phyloP scores from a whole-genome alignment of 2,329 filamentous ascomycete species.

The Penicillium glabrum region DNA sequence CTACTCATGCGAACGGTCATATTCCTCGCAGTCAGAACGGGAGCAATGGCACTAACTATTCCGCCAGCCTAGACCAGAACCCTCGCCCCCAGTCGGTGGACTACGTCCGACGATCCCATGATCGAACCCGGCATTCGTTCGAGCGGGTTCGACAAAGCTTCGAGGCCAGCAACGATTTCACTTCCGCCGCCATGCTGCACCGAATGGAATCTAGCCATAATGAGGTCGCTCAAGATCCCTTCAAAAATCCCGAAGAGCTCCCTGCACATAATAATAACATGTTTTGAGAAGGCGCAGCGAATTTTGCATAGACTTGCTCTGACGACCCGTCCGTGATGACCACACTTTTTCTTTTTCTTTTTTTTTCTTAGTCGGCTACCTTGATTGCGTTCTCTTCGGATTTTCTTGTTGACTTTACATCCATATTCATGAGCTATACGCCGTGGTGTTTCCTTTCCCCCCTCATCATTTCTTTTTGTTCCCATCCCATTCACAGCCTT shows the following conservation, averaged over 20 bases:
- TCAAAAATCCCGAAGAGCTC: conserved; percentile 34
- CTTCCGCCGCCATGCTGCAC: conserved; percentile 79
- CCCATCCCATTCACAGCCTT: conserved; percentile 21
- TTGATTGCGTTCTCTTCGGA: conserved; percentile 19
- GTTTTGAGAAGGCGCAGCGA: conserved; percentile 26
- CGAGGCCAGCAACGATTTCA: conserved; percentile 87
- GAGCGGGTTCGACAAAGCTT: conserved; percentile 81
- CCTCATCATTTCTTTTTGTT: conserved; percentile 29
- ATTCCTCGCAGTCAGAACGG: conserved; percentile 84
- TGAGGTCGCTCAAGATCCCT: conserved; percentile 30
- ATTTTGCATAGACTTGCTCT: conserved; percentile 28
- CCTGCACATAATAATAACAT: conserved; percentile 32
- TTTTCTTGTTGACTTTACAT: conserved; percentile 7
- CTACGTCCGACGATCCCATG: conserved; percentile 68
- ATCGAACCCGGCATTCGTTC: conserved; percentile 82
- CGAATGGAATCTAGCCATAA: conserved; percentile 71
- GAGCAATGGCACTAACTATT: conserved; percentile 92
- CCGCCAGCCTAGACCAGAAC: conserved; percentile 49
- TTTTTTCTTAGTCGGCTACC: conserved; percentile 29
- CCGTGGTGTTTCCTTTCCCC: conserved; percentile 22
- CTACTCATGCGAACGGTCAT: conserved; percentile 75
- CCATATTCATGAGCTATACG: conserved; percentile 25
- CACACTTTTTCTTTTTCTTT: conserved; percentile 4
- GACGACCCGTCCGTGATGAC: conserved; percentile 28
- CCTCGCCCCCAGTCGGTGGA: conserved; percentile 64